Percentiles rank a stretch among this genome's conserved stretches.
These are phyloP conservation scores for Heliamphora exappendiculata DNA, from an alignment of 148 eudicot genomes.

Conservation along the genomic window DNA sequence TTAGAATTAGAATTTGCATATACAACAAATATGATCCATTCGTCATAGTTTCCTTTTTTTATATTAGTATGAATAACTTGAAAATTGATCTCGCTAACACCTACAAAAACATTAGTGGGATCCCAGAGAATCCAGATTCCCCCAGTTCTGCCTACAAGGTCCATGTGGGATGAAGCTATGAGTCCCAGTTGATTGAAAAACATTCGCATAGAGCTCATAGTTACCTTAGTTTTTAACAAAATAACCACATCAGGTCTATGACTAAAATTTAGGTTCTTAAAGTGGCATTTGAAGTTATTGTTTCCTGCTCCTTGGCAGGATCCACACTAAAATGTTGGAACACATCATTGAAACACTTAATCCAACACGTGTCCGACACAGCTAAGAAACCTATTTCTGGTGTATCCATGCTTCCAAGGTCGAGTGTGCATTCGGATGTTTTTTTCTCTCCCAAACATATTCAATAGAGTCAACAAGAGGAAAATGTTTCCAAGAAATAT, in stretches of 20 bases:
- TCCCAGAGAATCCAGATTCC: background rate
- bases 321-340: background rate
- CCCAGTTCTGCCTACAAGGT: background rate
- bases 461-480: no score
- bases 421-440: no score
- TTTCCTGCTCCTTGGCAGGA: background rate
- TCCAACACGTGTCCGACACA: no score
- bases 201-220: background rate
- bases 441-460: no score
- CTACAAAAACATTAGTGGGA: background rate
- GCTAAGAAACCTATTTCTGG: no score
- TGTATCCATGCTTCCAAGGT: no score
- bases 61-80: background rate
- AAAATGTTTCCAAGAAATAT: no score
- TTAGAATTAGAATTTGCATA: background rate
- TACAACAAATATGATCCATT: background rate
- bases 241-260: background rate
- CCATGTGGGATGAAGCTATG: background rate
- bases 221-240: background rate
- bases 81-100: accelerated
- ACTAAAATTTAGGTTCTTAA: background rate
- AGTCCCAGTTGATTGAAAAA: background rate
- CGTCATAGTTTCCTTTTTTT: background rate
- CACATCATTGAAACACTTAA: background rate
- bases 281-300: background rate